Conservation (phyloP, 371 early-diverging fungal genomes). For the Batkoa obscura region DNA sequence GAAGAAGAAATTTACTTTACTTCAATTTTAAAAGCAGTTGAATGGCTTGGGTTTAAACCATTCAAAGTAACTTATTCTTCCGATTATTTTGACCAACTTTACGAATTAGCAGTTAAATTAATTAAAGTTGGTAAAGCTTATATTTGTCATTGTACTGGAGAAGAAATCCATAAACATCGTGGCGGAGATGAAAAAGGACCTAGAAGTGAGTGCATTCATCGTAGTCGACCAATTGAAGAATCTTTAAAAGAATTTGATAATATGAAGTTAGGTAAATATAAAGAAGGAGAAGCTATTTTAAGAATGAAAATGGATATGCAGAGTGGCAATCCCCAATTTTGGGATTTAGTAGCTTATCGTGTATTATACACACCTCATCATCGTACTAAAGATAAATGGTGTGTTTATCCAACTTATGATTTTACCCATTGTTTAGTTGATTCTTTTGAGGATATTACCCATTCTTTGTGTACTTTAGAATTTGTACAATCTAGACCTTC, state of each 20-base stretch:
- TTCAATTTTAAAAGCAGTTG: constrained; percentile 87
- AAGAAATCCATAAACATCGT: constrained; percentile 79
- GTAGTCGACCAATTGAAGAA: constrained; percentile 85
- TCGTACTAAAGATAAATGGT: constrained; percentile 85
- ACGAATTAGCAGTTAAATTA: constrained; percentile 78
- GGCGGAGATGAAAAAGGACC: constrained; percentile 80
- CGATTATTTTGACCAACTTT: constrained; percentile 91
- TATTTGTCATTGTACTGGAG: constrained; percentile 91
- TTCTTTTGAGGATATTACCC: constrained; percentile 99
- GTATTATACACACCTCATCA: constrained; percentile 82
- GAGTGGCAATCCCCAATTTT: constrained; percentile 95
- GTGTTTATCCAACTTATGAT: constrained; percentile 99
- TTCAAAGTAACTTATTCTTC: constrained; percentile 88
- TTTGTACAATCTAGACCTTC: constrained; percentile 88
- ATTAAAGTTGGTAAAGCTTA: constrained; percentile 91
- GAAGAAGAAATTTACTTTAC: constrained; percentile 93
- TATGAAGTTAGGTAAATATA: constrained; percentile 95
- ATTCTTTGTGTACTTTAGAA: constrained; percentile 98
- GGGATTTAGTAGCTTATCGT: constrained; percentile 98
- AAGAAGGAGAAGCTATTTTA: constrained; percentile 81
- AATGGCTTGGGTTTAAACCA: constrained; percentile 98
- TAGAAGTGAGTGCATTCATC: constrained; percentile 77
- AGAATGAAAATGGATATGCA: constrained; percentile 98
- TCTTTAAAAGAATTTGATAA: constrained; percentile 85
- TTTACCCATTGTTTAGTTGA: constrained; percentile 98